Base-by-base conservation (phyloP, 2,329 filamentous ascomycete species). In the Lecanicillium sp. region DNA sequence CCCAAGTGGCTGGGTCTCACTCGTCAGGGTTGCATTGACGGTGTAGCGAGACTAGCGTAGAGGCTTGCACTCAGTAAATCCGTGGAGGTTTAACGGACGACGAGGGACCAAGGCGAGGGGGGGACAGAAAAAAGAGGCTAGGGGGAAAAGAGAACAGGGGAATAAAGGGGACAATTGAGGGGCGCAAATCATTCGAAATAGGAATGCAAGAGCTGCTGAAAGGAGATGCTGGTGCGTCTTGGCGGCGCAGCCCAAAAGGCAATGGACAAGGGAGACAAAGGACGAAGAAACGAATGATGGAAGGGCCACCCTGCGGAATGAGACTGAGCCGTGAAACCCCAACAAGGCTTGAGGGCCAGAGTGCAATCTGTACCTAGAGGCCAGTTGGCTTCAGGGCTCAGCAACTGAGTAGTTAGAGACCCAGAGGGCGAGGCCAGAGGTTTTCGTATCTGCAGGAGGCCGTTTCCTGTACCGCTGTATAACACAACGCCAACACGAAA, bases 391-490 rank as follows among this genome's bases (percentile, higher is more conserved):
- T n/a, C n/a, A n/a, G n/a, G n/a, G n/a, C n/a, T n/a, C n/a, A n/a
- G n/a, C n/a, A n/a, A n/a, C n/a, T n/a, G n/a, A n/a, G n/a, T n/a
- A n/a, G n/a, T n/a, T n/a, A n/a, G n/a, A n/a, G n/a, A n/a, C n/a
- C n/a, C n/a, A n/a, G n/a, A n/a, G n/a, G n/a, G n/a, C n/a, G n/a
- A n/a, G n/a, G n/a, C n/a, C n/a, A n/a, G n/a, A n/a, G n/a, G n/a
- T n/a, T 29, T 9, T 39, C 44, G 44, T 46, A 39, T 46, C 44
- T 46, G 44, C 35, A n/a, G 19, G 35, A 21, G 24, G 36, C 44
- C 44, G 35, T 19, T 23, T 30, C 20, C 19, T 29, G 36, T 23
- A 3, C n/a, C 26, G n/a, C n/a, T 17, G 27, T n/a, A 23, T 19
- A 39, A 17, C 14, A 9, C 19, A 39, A 21, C 11, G 19, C n/a